phyloP scores from a whole-genome alignment of 1,284 basidiomycete genomes.

The Cryptococcus maquisensis region DNA sequence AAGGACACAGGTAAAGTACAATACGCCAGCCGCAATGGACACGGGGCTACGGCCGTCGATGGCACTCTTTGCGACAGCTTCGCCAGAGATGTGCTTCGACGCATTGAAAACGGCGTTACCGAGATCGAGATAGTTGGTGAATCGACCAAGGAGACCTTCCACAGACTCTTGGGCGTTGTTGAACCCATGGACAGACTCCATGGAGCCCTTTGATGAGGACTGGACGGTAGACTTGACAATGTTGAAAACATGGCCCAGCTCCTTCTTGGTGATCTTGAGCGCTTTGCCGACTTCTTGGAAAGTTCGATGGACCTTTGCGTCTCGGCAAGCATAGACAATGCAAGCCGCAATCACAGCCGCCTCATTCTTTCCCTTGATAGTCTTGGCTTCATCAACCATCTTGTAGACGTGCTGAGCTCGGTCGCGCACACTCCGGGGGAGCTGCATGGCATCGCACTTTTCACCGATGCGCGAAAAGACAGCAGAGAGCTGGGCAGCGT shows the following conservation, averaged over 20 bases:
- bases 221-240: constrained; percentile 25
- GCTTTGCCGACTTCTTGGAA: constrained; percentile 94
- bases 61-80: constrained; percentile 75
- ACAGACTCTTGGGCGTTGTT: constrained; percentile 56
- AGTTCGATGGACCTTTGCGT: constrained; percentile 86
- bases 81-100: constrained; percentile 76
- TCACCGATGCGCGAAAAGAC: constrained; percentile 92
- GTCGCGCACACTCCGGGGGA: constrained; percentile 74
- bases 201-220: constrained; percentile 9
- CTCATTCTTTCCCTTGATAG: constrained; percentile 79
- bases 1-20: constrained; percentile 85
- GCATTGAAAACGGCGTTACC: constrained; percentile 51
- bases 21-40: constrained; percentile 91
- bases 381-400: constrained; percentile 86
- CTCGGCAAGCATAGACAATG: constrained; percentile 95
- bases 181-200: constrained; percentile 16
- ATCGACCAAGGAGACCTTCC: constrained; percentile 85
- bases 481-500: constrained; percentile 81
- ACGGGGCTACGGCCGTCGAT: constrained; percentile 91
- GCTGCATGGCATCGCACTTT: constrained; percentile 89
- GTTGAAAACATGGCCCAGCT: constrained; percentile 90
- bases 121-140: constrained; percentile 70
- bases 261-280: constrained; percentile 90
- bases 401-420: constrained; percentile 85
- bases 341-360: constrained; percentile 94